These are phyloP conservation scores for Mortierella sp. DNA, from an alignment of 371 early-diverging fungal genomes.

Conservation along the genomic window DNA sequence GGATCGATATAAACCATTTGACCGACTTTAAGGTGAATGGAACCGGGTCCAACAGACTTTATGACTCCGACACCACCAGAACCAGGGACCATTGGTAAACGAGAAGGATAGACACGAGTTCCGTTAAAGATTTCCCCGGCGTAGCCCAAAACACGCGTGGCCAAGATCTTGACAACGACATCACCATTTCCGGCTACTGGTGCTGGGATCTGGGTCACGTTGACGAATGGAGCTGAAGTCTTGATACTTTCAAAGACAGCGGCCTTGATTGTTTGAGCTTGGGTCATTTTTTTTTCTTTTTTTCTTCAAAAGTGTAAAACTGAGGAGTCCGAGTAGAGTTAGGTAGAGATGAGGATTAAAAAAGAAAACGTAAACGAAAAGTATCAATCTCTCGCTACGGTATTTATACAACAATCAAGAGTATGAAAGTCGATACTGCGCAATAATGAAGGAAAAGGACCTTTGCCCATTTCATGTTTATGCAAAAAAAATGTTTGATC, in stretches of 20 bases:
- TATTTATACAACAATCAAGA: too few relatives aligned
- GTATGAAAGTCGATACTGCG: too few relatives aligned
- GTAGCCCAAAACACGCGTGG: constrained; percentile 33
- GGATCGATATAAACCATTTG: constrained; percentile 44
- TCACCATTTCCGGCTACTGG: constrained; percentile 32
- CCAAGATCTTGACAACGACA: constrained; percentile 40
- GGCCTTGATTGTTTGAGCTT: constrained; percentile 14
- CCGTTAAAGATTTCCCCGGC: constrained; percentile 28
- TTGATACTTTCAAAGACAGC: constrained; percentile 23
- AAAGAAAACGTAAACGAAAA: too few relatives aligned
- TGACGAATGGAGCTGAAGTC: constrained; percentile 12
- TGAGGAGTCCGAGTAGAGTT: too few relatives aligned
- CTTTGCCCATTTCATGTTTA: too few relatives aligned
- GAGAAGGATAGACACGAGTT: constrained; percentile 17
- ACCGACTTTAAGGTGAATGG: constrained; percentile 20
- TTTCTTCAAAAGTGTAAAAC: too few relatives aligned
- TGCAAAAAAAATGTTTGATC: too few relatives aligned
- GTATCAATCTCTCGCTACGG: too few relatives aligned
- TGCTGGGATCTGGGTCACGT: constrained; percentile 14
- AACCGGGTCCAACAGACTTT: constrained; percentile 26
- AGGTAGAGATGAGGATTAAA: too few relatives aligned
- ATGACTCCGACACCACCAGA: constrained; percentile 33
- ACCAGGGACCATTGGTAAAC: constrained; percentile 44
- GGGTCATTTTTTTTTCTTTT: not conserved
- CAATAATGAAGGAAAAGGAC: too few relatives aligned